Base-by-base conservation (phyloP, 177 flowering plant species). In the Telopea speciosissima region DNA sequence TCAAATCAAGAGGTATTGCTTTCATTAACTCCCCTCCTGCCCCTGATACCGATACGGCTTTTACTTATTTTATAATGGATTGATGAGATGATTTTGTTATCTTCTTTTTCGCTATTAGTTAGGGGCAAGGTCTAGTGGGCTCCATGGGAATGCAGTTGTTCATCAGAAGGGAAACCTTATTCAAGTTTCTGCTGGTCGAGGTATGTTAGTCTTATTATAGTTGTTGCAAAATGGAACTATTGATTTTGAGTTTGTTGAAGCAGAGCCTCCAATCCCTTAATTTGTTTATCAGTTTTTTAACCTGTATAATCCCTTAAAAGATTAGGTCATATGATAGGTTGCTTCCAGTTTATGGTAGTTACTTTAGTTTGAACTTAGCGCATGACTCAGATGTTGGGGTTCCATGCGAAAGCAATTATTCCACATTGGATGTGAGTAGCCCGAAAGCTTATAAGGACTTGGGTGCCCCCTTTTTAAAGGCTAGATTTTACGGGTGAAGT, bases 91-190 rank as follows among this genome's bases (percentile, higher is more conserved):
- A 28, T 56, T 9, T 28, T 36, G 56, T 68, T 10, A 9, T 54
- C n/a, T 42, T 61, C 11, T 36, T 5, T 22, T 70, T 9, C 17
- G n/a, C 4, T 56, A 17, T 11, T 68, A 84, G 84, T 52, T 81
- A 33, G 83, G 84, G 65, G 79, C 76, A 28, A 78, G 31, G 36
- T 72, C 62, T n/a, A 84, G 80, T 68, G 79, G 76, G 66, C 42
- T 81, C 65, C 62, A 65, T 28, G 84, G 83, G 23, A 66, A 58
- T 69, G 73, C 68, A 26, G 8, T 81, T 49, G 36, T 68, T 25
- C 70, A 45, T 31, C 67, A 33, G 28, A 68, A 22, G 68, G 68
- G 68, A 24, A 63, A 40, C 52, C 67, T 52, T 23, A 60, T 58
- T 40, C 76, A 61, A 62, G 67, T 62, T 25, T 24, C 40, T 66